Evolutionary conservation across 345 rosid genomes (phyloP).

Genomic region (Salix purpurea): DNA sequence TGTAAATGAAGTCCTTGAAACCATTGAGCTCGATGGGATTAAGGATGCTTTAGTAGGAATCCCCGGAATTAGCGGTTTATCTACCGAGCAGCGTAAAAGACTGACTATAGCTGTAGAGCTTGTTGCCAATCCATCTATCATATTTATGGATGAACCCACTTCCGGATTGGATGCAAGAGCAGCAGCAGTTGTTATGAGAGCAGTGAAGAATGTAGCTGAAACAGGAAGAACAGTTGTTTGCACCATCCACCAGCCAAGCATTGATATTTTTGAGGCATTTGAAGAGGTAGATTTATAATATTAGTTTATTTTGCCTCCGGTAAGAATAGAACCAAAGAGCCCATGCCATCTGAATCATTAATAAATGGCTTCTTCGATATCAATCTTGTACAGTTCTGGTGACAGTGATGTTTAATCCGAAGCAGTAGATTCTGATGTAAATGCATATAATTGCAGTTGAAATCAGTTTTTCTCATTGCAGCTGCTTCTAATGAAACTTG

Average conservation of each 20-base stretch:
- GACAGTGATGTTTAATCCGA: too few relatives aligned
- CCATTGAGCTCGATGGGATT: slow-evolving; percentile 63
- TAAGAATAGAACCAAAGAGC: too few relatives aligned
- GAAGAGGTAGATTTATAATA: slow-evolving; percentile 50
- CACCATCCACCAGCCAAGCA: slow-evolving; percentile 58
- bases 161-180: slow-evolving; percentile 85
- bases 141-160: slow-evolving; percentile 90
- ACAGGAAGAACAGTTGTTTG: slow-evolving; percentile 57
- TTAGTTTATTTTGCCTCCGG: too few relatives aligned
- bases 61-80: slow-evolving; percentile 56
- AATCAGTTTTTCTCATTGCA: slow-evolving; percentile 14
- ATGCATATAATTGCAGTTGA: neutral
- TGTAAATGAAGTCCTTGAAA: slow-evolving; percentile 65
- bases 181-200: slow-evolving; percentile 82
- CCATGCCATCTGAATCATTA: too few relatives aligned
- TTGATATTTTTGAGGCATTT: slow-evolving; percentile 79
- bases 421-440: neutral
- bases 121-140: slow-evolving; percentile 75
- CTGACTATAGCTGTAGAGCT: slow-evolving; percentile 75
- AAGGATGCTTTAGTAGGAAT: slow-evolving; percentile 68
- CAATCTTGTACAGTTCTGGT: too few relatives aligned
- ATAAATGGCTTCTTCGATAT: too few relatives aligned
- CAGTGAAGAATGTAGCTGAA: slow-evolving; percentile 66
- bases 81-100: slow-evolving; percentile 77
- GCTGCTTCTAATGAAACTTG: slow-evolving; percentile 57